Base-by-base conservation (phyloP, 805 yeast genomes). In the Millerago galiae region DNA sequence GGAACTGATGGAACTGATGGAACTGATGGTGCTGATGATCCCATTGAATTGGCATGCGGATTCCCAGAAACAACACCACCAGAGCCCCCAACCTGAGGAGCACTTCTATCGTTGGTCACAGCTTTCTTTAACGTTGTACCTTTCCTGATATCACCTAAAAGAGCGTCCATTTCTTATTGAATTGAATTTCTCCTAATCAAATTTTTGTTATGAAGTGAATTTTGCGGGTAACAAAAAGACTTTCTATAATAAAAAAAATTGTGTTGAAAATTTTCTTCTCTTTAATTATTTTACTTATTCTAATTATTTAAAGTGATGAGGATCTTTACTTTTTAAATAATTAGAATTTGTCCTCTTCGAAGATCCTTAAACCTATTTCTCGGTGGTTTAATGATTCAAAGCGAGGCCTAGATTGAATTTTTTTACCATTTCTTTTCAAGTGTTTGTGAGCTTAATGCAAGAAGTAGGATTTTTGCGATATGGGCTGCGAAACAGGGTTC, bases 141-240 rank as follows among this genome's bases (percentile, higher is more conserved):
- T 48, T 84, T 83, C 54, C 88, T 76, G 50, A 91, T 91, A 59
- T 86, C 95, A 26, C 93, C 87, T 21, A 91, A 68, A 40, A 91
- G 58, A 2, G 81, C 80, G 48, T 72, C 72, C 58, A 79, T 58
- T 12, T n/a, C n/a, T 2, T 8, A 16, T 3, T 8, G 37, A 21
- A 33, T 28, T 29, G 31, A n/a, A n/a, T 29, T 29, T 29, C 24
- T 21, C 24, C 24, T 21, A 21, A 21, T 21, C n/a, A 7, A 21
- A 21, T 21, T 21, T 21, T 21, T 21, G 24, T 5, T 21, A 21
- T 5, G 7, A 21, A 21, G 4, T 7, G 24, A 21, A 4, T 21
- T 21, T 21, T 21, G 24, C 24, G 24, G 24, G 24, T 21, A 21
- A 21, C 24, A 7, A 21, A 21, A 7, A 21, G 7, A 21, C 24